phyloP scores from a whole-genome alignment of 306 rosid genomes.

The Pyrus bretschneideri region DNA sequence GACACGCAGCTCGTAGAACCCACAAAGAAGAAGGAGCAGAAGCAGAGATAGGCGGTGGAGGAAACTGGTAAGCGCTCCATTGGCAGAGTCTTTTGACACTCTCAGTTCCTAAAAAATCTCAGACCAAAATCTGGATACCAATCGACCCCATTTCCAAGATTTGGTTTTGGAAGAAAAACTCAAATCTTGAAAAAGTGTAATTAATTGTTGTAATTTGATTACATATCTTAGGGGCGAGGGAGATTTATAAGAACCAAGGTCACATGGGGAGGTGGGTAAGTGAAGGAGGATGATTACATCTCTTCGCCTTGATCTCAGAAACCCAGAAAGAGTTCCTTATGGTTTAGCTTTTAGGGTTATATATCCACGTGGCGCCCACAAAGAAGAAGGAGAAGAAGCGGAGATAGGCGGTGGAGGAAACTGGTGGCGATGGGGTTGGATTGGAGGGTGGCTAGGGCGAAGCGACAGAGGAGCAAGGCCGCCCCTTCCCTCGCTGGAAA shows the following conservation, averaged over 20 bases:
- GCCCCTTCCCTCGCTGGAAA: too few species aligned
- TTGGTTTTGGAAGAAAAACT: conserved; percentile 1
- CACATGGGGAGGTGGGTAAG: conserved; percentile 26
- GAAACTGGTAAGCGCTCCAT: conserved; percentile 33
- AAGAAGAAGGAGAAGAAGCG: too few species aligned
- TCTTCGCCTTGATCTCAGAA: too few species aligned
- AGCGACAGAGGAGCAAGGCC: too few species aligned
- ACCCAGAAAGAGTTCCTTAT: too few species aligned
- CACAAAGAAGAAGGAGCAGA: conserved; percentile 30
- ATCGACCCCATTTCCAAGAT: conserved; percentile 35
- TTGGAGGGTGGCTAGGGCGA: too few species aligned
- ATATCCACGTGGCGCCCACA: too few species aligned
- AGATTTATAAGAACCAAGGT: conserved; percentile 5
- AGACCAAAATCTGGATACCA: conserved; percentile 14
- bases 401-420: too few species aligned
- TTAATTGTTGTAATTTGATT: conserved; percentile 5
- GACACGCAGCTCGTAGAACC: conserved; percentile 41
- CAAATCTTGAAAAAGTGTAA: not conserved
- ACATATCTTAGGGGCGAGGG: conserved; percentile 7
- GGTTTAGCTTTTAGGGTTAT: too few species aligned
- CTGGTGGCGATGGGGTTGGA: too few species aligned
- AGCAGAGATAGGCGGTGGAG: conserved; percentile 28
- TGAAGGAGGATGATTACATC: not conserved
- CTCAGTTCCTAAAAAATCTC: conserved; percentile 6
- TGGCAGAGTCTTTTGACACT: not conserved